Conservation (phyloP, 306 rosid genomes). For the Nissolia schottii region DNA sequence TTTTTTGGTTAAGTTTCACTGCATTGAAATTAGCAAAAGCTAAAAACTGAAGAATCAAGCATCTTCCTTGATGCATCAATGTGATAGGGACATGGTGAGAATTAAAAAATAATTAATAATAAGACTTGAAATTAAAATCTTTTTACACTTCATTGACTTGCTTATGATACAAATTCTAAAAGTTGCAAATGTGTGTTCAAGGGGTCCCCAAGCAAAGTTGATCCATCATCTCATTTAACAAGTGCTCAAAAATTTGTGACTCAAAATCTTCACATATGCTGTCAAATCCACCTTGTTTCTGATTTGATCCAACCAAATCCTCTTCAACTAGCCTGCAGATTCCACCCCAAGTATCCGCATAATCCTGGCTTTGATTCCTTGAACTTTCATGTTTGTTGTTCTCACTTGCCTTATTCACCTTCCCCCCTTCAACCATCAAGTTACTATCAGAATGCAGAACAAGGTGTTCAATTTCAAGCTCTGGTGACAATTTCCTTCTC, state of each 20-base stretch:
- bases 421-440: constrained; percentile 39
- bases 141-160: constrained; percentile 29
- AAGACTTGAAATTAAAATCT: not conserved
- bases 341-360: constrained; percentile 39
- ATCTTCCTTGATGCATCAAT: constrained; percentile 10
- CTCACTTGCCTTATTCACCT: constrained; percentile 23
- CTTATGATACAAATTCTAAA: constrained; percentile 22
- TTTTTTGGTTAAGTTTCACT: not conserved
- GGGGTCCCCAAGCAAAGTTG: constrained; percentile 32
- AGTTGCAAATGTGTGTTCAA: constrained; percentile 19
- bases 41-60: not conserved
- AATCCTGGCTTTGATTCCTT: constrained; percentile 18
- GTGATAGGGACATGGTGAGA: not conserved
- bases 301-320: constrained; percentile 45
- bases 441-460: constrained; percentile 33
- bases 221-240: constrained; percentile 60
- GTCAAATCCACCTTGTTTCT: constrained; percentile 38
- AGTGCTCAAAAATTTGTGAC: constrained; percentile 40
- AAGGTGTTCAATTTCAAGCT: constrained; percentile 39
- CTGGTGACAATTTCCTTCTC: constrained; percentile 59
- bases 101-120: not conserved
- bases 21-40: not conserved
- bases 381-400: constrained; percentile 18
- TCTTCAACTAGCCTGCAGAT: constrained; percentile 48
- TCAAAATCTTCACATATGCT: constrained; percentile 52